phyloP scores from a whole-genome alignment of 1,284 basidiomycete genomes.

The Inonotus hispidus region DNA sequence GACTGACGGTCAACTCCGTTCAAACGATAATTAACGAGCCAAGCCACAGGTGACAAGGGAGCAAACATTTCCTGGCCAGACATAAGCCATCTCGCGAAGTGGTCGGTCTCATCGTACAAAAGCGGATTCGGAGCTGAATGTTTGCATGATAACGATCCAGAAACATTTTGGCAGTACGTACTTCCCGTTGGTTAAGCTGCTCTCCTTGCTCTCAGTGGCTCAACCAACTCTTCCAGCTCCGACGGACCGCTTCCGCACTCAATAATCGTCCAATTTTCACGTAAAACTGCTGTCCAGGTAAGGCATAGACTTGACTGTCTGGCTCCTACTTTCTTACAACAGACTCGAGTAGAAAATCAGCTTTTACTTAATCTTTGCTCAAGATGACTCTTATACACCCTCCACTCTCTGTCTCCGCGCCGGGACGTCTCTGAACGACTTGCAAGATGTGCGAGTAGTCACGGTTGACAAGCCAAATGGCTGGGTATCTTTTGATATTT shows the following conservation, averaged over 20 bases:
- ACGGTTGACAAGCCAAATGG: constrained; percentile 89
- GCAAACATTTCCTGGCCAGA: constrained; percentile 50
- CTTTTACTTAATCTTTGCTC: constrained; percentile 79
- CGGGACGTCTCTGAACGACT: constrained; percentile 87
- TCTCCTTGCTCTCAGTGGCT: neutral
- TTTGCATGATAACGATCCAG: constrained; percentile 81
- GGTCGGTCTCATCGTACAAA: constrained; percentile 97
- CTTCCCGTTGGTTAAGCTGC: neutral
- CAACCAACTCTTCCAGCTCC: constrained; percentile 51
- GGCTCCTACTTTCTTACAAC: neutral
- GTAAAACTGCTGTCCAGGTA: constrained; percentile 87
- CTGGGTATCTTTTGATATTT: constrained; percentile 90
- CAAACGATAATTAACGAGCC: neutral
- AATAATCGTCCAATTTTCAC: constrained; percentile 90
- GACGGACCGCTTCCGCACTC: constrained; percentile 97
- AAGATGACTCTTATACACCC: constrained; percentile 97
- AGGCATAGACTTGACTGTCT: constrained; percentile 18
- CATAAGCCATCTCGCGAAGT: constrained; percentile 80
- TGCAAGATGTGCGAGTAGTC: constrained; percentile 86
- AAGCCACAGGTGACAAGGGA: neutral
- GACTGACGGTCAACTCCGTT: no score
- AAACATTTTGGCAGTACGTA: constrained; percentile 94
- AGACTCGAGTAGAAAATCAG: constrained; percentile 71
- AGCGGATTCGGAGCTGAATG: constrained; percentile 95
- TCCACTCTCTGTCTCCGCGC: constrained; percentile 86